Evolutionary conservation across 106 monocot genomes (phyloP), one percentile per base, ranked within the genome.

Genomic region (Triglochin maritima): DNA sequence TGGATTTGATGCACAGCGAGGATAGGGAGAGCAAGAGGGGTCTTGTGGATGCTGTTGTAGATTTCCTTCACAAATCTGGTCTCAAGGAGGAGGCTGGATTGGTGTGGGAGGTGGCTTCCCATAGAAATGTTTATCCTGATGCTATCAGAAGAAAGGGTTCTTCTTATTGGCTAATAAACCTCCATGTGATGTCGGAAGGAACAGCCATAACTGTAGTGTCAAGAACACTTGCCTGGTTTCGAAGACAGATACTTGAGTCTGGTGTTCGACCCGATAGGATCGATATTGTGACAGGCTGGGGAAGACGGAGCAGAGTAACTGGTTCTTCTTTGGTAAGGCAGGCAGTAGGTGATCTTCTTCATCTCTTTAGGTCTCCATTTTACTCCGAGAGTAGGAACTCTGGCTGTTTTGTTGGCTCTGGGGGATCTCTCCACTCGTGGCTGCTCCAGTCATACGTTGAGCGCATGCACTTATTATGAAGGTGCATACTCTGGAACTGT

Each of bases 111-210:
- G 90, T 80, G 6, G 96, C 88, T 16, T 79, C 83, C 1, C 59
- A 81, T 50, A 83, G 83, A 65, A 96, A 91, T 57, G 80, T 96
- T 4, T 96, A 88, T 74, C 96, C 96, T 3, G 88, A 96, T 67
- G 84, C 84, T 47, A 48, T 96, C 9, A 83, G 72, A 49, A 85
- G 88, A 79, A 96, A 91, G 70, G 74, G 73, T 45, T 62, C 70
- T 15, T 72, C 75, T 1, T 83, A 88, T 61, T 96, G 96, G 96
- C 77, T 86, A 43, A 86, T 96, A 9, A 96, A 96, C 76, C 85
- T 96, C 17, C 96, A 96, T 77, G 76, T 96, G 49, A 96, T 96
- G 96, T 96, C 96, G 1, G 88, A 91, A 60, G 96, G 96, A 49
- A 96, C 96, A 13, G 96, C 96, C 12, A 52, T 88, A 6, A 90